A percentile compares a stretch with the other conserved stretches of the same genome.
Conservation (phyloP, 2,329 filamentous ascomycete genomes). For the Didymellaceae sp. region DNA sequence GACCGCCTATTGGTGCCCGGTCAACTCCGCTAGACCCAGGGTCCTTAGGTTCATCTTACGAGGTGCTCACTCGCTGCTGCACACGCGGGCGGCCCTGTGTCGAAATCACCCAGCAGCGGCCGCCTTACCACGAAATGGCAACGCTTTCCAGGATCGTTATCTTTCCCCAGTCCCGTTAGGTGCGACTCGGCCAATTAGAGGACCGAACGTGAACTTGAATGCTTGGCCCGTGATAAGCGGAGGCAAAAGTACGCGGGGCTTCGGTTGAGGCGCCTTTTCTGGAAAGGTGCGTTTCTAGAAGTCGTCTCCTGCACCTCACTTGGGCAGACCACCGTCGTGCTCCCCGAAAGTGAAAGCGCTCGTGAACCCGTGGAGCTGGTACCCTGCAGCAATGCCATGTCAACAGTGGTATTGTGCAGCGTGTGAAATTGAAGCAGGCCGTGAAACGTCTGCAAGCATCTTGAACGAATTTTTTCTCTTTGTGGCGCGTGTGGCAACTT, state of each 20-base stretch:
- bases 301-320: constrained; percentile 26
- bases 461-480: constrained; percentile 1
- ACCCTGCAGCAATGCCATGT: constrained; percentile 3
- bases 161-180: constrained; percentile 37
- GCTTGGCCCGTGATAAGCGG: constrained; percentile 43
- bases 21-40: constrained; percentile 38
- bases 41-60: constrained; percentile 19
- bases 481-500: constrained; percentile 17
- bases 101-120: constrained; percentile 23
- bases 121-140: constrained; percentile 30
- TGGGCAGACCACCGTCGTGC: constrained; percentile 30
- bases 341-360: constrained; percentile 5
- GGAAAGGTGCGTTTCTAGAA: constrained; percentile 41
- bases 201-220: constrained; percentile 20
- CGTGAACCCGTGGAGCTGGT: constrained; percentile 3
- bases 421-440: neutral
- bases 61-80: constrained; percentile 32
- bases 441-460: neutral
- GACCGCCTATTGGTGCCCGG: constrained; percentile 38
- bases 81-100: constrained; percentile 23
- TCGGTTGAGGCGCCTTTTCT: constrained; percentile 43
- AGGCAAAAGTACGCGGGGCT: constrained; percentile 44
- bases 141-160: constrained; percentile 39
- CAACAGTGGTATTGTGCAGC: neutral
- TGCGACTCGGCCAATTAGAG: constrained; percentile 25